Percentiles rank a stretch among this genome's conserved stretches.
These are phyloP conservation scores for Eragrostis tef DNA, from an alignment of 202 grass and related monocot genomes.

Conservation along the genomic window DNA sequence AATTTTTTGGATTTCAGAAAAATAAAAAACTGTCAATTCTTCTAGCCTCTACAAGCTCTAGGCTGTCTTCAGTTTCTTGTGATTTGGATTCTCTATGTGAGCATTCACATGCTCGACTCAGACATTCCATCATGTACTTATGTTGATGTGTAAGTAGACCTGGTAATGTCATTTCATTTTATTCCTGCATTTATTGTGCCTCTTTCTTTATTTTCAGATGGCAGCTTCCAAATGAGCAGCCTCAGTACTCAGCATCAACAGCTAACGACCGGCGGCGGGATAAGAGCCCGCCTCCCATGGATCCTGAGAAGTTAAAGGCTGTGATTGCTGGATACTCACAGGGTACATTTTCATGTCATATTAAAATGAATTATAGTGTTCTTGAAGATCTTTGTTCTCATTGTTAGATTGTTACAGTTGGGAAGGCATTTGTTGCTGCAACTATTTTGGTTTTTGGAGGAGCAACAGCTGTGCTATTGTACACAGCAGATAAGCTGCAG, in stretches of 20 bases:
- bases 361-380: not conserved
- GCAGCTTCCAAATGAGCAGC: constrained; percentile 69
- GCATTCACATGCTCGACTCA: not conserved
- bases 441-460: constrained; percentile 87
- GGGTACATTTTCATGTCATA: constrained; percentile 47
- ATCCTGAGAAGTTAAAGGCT: constrained; percentile 82
- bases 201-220: constrained; percentile 61
- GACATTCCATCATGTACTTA: not conserved
- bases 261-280: constrained; percentile 77
- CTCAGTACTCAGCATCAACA: constrained; percentile 67
- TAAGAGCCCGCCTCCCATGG: constrained; percentile 60
- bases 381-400: constrained; percentile 28
- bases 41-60: not conserved
- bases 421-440: constrained; percentile 76
- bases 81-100: not conserved
- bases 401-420: constrained; percentile 61
- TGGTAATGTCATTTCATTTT: constrained; percentile 17
- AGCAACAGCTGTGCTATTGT: constrained; percentile 53
- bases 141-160: not conserved
- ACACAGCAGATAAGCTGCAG: constrained; percentile 71
- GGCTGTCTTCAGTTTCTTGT: not conserved
- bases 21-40: not conserved
- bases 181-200: not conserved
- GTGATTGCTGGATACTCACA: constrained; percentile 73
- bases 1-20: not conserved